Base-by-base conservation (phyloP, 2,329 filamentous ascomycete genomes). In the Penicillium sp. region DNA sequence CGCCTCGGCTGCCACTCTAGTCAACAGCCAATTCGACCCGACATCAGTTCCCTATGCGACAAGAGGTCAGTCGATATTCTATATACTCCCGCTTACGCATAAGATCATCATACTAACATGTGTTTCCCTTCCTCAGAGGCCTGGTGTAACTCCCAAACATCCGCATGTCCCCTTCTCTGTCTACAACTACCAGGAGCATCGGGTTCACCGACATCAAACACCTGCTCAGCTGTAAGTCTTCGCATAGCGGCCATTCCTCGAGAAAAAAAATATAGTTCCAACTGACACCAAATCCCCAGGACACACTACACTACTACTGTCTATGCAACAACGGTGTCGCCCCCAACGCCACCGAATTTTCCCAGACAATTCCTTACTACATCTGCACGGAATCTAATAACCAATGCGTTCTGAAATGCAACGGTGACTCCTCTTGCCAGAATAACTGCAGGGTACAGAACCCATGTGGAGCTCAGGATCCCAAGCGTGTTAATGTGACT, bases 291-390 rank as follows among this genome's bases (percentile, higher is more conserved):
- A 30, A 17, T 19, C 26, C n/a, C 47, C 36, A 78, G 76, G 55
- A 74, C 36, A 74, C 75, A 40, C 78, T 87, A n/a, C 64, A 62
- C 57, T 87, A 81, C 72, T 66, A 68, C 52, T 87, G 84, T 67
- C 73, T 84, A 61, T 87, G 84, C 73, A 71, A 65, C 56, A 80
- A 81, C 67, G 77, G 78, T 60, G 61, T 78, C 51, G 67, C 74
- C 5, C 84, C 84, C 63, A 87, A 87, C 68, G 72, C 84, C 54
- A 80, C 82, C 59, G 75, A 86, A 66, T 87, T 83, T 77, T 83
- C 82, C 33, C 80, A 83, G 63, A 87, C 84, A 14, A 77, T 87
- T 49, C 83, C 84, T 17, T 87, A 82, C 76, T 86, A 77, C 73
- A 77, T 82, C 70, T 87, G 84, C 75, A 80, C 78, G 10, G 77